Evolutionary conservation across 164 flowering plant genomes (phyloP), one percentile per base, ranked within the genome.

Genomic region (Taxillus chinensis): DNA sequence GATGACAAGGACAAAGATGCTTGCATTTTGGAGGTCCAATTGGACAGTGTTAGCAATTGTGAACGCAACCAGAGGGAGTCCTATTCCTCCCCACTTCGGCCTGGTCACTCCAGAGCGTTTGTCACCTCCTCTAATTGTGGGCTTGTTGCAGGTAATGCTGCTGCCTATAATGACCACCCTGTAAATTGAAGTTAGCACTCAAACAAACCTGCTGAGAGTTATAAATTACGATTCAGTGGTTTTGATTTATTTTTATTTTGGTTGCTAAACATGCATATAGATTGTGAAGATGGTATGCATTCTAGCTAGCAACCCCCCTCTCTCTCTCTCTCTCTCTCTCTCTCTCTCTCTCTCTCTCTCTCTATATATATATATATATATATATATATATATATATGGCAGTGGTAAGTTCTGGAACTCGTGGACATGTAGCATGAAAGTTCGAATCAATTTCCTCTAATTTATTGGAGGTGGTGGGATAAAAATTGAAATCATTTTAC

Each of bases 41-140:
- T 64, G 41, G 67, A 59, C 7, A 54, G 40, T 51, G 39, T 49
- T 46, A 39, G n/a, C 17, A 17, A 53, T 3, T 46, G 55, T 50
- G 56, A 39, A 3, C 59, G 62, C 55, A 53, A 57, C 27, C 56
- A 13, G 37, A 53, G 57, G 12, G 67, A 66, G 3, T 48, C 56
- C 8, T 64, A 64, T 55, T 55, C 74, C 39, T 61, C 74, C 38
- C 66, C 71, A n/a, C n/a, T n/a, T n/a, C 52, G 39, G 45, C 66
- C 57, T 3, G 38, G 16, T 43, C 59, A 61, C 12, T 39, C 70
- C 5, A 27, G 16, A 15, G 43, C 69, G 27, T 52, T 9, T 59
- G 63, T 11, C 8, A 17, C 63, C 5, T 14, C 9, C 9, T 11
- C 64, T 3, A 39, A 10, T 14, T 8, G 43, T 9, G 52, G 55